These are phyloP conservation scores for Magnolia kwangsiensis DNA, from an alignment of 164 flowering plant genomes.

Conservation along the genomic window DNA sequence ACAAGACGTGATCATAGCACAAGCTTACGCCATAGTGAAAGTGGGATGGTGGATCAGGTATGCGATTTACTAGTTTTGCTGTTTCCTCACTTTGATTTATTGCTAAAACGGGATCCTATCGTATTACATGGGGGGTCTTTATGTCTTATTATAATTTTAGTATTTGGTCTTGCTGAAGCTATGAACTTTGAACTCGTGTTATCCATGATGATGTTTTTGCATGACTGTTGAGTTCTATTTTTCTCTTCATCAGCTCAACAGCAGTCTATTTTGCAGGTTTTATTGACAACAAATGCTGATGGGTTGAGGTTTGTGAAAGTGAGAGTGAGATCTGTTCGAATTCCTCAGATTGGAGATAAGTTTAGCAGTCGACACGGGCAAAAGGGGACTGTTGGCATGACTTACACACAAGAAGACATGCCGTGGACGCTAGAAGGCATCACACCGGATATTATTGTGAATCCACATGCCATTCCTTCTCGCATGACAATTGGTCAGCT, in stretches of 20 bases:
- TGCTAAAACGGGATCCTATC: not conserved
- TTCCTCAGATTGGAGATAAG: conserved; percentile 79
- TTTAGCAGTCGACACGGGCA: conserved; percentile 16
- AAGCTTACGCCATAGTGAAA: conserved; percentile 95
- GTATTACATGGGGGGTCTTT: not conserved
- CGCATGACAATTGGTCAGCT: conserved; percentile 98
- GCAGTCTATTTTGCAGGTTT: conserved; percentile 42
- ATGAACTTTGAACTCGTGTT: not conserved
- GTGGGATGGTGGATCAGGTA: conserved; percentile 94
- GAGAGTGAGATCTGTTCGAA: conserved; percentile 75
- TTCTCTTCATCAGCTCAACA: not conserved
- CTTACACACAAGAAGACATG: conserved; percentile 15
- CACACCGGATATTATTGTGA: conserved; percentile 33
- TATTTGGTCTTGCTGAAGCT: not conserved
- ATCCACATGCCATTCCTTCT: conserved; percentile 97
- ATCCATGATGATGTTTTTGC: not conserved
- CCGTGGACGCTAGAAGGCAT: conserved; percentile 14
- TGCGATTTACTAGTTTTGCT: not conserved
- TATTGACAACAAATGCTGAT: conserved; percentile 93
- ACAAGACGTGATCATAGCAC: conserved; percentile 92
- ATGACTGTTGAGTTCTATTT: no score
- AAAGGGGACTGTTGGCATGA: conserved; percentile 14
- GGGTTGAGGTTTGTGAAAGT: conserved; percentile 96
- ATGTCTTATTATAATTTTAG: not conserved
- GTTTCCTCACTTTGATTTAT: not conserved